Evolutionary conservation across 331 rosid genomes (phyloP).

Genomic region (Malus hybrid): DNA sequence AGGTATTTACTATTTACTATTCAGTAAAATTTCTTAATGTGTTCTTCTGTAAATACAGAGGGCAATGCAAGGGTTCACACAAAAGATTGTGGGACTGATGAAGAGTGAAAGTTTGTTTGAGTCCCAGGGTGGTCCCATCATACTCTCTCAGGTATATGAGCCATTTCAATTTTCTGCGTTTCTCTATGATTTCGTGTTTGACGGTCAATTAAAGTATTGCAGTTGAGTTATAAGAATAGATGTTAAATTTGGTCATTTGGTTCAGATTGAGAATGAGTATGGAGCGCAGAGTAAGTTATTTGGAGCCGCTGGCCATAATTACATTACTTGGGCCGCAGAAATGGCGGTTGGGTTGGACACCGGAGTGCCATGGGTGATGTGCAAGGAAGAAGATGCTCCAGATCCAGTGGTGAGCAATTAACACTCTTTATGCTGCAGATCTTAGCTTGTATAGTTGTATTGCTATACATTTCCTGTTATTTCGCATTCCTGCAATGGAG

Average conservation of each 20-base stretch:
- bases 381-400: constrained; percentile 99
- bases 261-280: constrained; percentile 95
- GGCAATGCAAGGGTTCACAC: constrained; percentile 95
- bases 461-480: background rate
- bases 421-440: constrained; percentile 4
- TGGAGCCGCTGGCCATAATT: constrained; percentile 72
- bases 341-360: constrained; percentile 88
- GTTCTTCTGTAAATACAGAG: constrained; percentile 45
- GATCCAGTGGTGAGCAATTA: constrained; percentile 80
- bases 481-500: background rate
- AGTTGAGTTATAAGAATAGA: constrained; percentile 12
- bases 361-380: constrained; percentile 99
- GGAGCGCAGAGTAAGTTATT: constrained; percentile 65
- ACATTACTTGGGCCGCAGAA: constrained; percentile 91
- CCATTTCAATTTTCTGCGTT: background rate
- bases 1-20: background rate
- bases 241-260: background rate
- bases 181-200: background rate
- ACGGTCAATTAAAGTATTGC: background rate
- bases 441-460: background rate
- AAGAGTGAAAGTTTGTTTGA: constrained; percentile 74
- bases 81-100: constrained; percentile 94
- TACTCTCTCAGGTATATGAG: constrained; percentile 81
- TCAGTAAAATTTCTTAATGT: constrained; percentile 9
- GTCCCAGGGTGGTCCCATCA: constrained; percentile 99